Base-by-base conservation (phyloP, 352 stramenopile genomes). In the Phytopythium vexans region DNA sequence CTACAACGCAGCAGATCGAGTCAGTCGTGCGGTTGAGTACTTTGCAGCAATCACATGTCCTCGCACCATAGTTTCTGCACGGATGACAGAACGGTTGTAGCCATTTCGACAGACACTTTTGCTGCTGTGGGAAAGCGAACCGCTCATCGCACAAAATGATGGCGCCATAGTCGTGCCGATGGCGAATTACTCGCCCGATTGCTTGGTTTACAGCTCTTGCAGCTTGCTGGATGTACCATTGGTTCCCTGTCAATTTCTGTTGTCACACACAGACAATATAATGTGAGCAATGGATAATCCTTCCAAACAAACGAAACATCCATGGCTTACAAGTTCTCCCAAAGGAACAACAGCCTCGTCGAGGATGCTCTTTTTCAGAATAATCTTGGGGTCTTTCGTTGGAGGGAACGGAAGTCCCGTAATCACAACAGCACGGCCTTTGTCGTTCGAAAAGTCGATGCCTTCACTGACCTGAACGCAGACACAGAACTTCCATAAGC, bases 211-310 rank as follows among this genome's bases (percentile, higher is more conserved):
- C 95, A 50, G 97, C 97, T 52, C 96, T 75, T 49, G 96, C 95
- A 6, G 97, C 97, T 87, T 99, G 96, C 52, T 99, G 97, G 37
- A 94, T 94, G 64, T 99, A 99, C 98, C 98, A 99, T 27, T 98
- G 88, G 49, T 97, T 94, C 4, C 97, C 97, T 57, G 77, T 87
- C 52, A 97, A 64, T 81, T 97, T 93, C 71, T 95, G 21, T 33
- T 27, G n/a, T 27, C 36, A 48, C 3, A 58, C 33, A 47, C 14
- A 15, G 41, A 21, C 45, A 52, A 46, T 1, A 6, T 45, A n/a
- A 15, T 52, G 32, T 43, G 11, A 41, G 39, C 49, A n/a, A 55
- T 33, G 66, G 31, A 33, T 10, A 45, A 34, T 7, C 3, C n/a
- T 56, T n/a, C 3, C 31, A 2, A 15, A 15, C 43, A 40, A 47